Evolutionary conservation across 2,329 filamentous ascomycete species (phyloP).

Genomic region (Cladophialophora exuberans): DNA sequence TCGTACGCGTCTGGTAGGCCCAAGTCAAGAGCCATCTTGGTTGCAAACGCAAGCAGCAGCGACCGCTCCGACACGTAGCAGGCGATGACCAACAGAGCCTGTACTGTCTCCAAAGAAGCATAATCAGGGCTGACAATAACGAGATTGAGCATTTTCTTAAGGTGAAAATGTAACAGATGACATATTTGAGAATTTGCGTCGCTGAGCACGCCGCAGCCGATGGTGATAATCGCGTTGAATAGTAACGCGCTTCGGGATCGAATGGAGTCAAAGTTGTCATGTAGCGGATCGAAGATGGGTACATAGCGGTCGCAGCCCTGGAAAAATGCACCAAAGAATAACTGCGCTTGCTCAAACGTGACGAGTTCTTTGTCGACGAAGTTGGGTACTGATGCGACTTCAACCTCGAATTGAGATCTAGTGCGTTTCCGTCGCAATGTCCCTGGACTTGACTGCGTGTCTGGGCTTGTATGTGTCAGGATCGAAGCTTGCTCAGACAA

Average conservation of each 20-base stretch:
- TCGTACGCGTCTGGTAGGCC: constrained; percentile 50
- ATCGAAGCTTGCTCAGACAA: neutral
- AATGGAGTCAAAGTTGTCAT: constrained; percentile 53
- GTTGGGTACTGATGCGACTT: constrained; percentile 39
- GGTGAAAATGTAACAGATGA: constrained; percentile 50
- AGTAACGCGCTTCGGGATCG: constrained; percentile 53
- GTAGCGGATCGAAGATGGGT: constrained; percentile 51
- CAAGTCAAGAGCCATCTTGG: constrained; percentile 55
- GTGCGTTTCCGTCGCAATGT: constrained; percentile 34
- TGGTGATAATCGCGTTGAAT: constrained; percentile 56
- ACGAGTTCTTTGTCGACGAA: constrained; percentile 42
- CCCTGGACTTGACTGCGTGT: constrained; percentile 8
- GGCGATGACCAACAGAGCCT: constrained; percentile 56
- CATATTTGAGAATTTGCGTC: constrained; percentile 40
- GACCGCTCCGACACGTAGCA: constrained; percentile 59
- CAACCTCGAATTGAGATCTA: constrained; percentile 40
- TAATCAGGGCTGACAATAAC: constrained; percentile 46
- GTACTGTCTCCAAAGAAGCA: constrained; percentile 53
- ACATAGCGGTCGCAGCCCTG: constrained; percentile 52
- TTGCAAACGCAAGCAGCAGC: constrained; percentile 54
- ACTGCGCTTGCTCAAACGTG: constrained; percentile 38
- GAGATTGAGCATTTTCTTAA: constrained; percentile 50
- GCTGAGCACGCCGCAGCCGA: constrained; percentile 52
- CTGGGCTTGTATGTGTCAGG: neutral
- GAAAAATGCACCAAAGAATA: constrained; percentile 43